Conservation (phyloP, 371 early-diverging fungal genomes). For the Mucor indicus region DNA sequence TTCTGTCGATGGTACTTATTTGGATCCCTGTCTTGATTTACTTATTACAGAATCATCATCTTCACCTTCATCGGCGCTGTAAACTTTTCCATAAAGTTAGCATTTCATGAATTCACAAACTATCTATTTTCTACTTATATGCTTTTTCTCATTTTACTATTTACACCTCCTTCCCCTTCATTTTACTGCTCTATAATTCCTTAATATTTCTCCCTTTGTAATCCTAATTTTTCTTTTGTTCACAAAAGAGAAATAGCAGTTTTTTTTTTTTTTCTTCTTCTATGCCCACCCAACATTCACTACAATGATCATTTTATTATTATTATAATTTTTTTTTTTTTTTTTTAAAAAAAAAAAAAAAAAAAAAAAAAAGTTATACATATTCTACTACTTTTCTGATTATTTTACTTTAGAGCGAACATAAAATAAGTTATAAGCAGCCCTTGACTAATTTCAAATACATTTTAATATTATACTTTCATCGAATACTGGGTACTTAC, state of each 20-base stretch:
- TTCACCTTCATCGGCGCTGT: background rate
- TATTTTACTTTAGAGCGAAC: slow-evolving; percentile 28
- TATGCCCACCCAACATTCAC: background rate
- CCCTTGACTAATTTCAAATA: slow-evolving; percentile 15
- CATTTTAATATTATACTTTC: slow-evolving; percentile 24
- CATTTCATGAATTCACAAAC: too few relatives aligned
- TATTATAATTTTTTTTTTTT: background rate
- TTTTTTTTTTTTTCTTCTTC: background rate
- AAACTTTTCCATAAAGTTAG: too few relatives aligned
- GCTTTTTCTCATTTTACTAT: too few relatives aligned
- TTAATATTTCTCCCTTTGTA: background rate
- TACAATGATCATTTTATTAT: background rate
- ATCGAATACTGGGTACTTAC: slow-evolving; percentile 47
- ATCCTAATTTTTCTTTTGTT: background rate
- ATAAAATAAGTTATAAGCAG: slow-evolving; percentile 36
- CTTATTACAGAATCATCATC: slow-evolving; percentile 6
- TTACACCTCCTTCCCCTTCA: too few relatives aligned
- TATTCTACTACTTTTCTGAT: background rate
- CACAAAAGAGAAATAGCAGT: background rate
- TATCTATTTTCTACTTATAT: too few relatives aligned
- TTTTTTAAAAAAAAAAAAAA: background rate
- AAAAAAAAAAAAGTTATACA: background rate
- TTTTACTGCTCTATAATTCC: too few relatives aligned
- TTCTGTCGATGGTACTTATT: slow-evolving; percentile 15
- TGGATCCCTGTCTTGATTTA: slow-evolving; percentile 20